These are phyloP conservation scores for Kwoniella shivajii DNA, from an alignment of 1,284 basidiomycete species.

Conservation along the genomic window DNA sequence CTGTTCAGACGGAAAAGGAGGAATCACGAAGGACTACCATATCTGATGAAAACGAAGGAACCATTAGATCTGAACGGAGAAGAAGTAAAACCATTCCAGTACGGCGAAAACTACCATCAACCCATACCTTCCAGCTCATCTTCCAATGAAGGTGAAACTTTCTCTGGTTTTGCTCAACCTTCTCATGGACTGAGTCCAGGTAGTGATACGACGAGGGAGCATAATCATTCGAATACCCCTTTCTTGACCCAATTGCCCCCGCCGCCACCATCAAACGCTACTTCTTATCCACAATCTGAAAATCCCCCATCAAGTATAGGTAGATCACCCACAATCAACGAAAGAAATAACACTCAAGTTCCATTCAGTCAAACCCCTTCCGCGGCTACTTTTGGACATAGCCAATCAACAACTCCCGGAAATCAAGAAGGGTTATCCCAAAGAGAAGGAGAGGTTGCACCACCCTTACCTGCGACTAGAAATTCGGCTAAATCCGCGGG, in stretches of 20 bases:
- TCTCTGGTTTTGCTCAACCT: not conserved
- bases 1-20: constrained; percentile 4
- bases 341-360: not conserved
- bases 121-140: not conserved
- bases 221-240: constrained; percentile 3
- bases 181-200: not conserved
- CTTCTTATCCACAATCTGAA: constrained; percentile 18
- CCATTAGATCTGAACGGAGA: constrained; percentile 27
- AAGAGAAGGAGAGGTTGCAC: too few relatives aligned
- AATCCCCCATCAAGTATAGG: constrained; percentile 4
- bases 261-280: constrained; percentile 23
- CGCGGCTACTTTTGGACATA: constrained; percentile 5
- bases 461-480: not conserved
- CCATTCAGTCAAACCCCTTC: not conserved
- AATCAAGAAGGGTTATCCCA: not conserved
- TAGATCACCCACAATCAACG: not conserved
- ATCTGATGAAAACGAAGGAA: not conserved
- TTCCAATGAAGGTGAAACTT: not conserved
- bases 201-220: not conserved
- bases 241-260: constrained; percentile 17
- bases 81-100: constrained; percentile 30
- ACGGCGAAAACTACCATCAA: not conserved
- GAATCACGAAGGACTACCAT: not conserved
- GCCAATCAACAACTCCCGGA: not conserved
- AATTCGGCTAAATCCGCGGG: not conserved